A percentile compares a stretch with the other conserved stretches of the same genome.
Evolutionary conservation across 495 filamentous ascomycete species (phyloP).

Genomic region (Penicillium robsamsonii): DNA sequence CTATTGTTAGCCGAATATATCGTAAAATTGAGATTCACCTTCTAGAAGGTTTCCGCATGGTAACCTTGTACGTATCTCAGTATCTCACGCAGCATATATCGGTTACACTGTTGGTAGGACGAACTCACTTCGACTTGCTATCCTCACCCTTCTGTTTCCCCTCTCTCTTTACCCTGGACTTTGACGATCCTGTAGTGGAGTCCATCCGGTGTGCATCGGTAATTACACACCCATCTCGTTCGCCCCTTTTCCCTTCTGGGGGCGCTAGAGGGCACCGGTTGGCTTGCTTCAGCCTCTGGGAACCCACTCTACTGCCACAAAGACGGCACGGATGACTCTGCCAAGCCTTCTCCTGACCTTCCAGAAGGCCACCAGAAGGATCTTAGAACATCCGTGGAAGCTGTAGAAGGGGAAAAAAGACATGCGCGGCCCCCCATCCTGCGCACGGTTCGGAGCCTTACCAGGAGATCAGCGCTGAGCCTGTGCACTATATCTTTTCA

Average conservation of each 20-base stretch:
- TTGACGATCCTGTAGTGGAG: constrained; percentile 21
- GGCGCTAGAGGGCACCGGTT: constrained; percentile 18
- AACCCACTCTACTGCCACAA: constrained; percentile 27
- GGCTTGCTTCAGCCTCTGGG: constrained; percentile 29
- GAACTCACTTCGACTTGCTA: constrained; percentile 2
- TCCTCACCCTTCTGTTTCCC: not conserved
- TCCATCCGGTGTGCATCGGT: constrained; percentile 17
- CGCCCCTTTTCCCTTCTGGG: constrained; percentile 23
- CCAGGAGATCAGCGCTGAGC: constrained; percentile 4
- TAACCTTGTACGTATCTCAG: not conserved
- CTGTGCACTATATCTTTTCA: constrained; percentile 12
- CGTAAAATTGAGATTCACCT: constrained; percentile 14
- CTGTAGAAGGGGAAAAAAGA: not conserved
- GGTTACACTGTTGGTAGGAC: constrained; percentile 7
- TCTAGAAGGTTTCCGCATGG: constrained; percentile 26
- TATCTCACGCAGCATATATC: not conserved
- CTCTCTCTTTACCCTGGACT: not conserved
- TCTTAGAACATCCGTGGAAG: constrained; percentile 27
- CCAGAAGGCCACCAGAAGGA: constrained; percentile 41
- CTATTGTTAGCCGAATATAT: constrained; percentile 20
- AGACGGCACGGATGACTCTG: constrained; percentile 28
- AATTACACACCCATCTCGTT: constrained; percentile 21
- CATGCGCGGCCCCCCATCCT: constrained; percentile 19
- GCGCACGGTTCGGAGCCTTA: constrained; percentile 19
- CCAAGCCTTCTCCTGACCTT: constrained; percentile 42